phyloP scores from a whole-genome alignment of 768 basidiomycete genomes.

The Pulveroboletus sp. region DNA sequence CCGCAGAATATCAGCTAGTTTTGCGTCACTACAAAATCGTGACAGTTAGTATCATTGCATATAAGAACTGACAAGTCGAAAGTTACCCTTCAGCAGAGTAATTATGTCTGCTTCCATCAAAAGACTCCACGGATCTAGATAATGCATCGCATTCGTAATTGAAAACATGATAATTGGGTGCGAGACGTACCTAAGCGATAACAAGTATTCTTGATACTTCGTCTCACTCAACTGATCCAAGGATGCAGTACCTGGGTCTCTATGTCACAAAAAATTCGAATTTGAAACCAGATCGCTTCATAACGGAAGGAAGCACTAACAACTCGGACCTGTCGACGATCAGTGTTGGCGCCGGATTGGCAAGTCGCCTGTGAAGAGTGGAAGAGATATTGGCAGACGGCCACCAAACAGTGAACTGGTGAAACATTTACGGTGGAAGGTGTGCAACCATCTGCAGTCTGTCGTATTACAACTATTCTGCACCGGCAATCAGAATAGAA shows the following conservation, averaged over 20 bases:
- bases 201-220: background rate
- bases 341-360: no score
- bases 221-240: background rate
- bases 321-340: background rate
- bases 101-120: background rate
- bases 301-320: background rate
- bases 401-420: no score
- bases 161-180: no score
- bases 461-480: no score
- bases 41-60: background rate
- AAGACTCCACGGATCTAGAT: background rate
- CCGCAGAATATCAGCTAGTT: background rate
- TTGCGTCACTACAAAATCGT: background rate
- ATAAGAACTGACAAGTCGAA: background rate
- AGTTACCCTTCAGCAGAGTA: background rate
- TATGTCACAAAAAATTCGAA: background rate
- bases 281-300: no score
- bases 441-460: no score
- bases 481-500: no score
- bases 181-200: background rate
- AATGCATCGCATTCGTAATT: background rate
- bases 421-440: no score
- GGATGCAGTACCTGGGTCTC: background rate
- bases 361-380: background rate
- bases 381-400: no score